Percentiles rank a stretch among this genome's conserved stretches.
Conservation (phyloP, 2,329 filamentous ascomycete genomes). For the Fusarium vanettenii region DNA sequence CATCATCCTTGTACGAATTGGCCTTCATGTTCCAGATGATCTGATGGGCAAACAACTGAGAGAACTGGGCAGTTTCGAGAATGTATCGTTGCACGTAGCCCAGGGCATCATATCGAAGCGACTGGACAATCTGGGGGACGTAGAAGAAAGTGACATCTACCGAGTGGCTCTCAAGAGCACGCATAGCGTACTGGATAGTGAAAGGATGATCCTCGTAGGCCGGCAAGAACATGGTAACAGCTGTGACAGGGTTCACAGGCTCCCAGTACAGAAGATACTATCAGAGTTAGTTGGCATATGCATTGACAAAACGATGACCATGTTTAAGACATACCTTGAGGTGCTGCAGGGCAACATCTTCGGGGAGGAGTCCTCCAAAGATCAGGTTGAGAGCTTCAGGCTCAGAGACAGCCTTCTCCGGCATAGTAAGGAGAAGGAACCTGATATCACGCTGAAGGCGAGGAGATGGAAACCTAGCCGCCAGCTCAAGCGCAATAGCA, state of each 20-base stretch:
- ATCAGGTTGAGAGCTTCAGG: slow-evolving; percentile 87
- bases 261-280: slow-evolving; percentile 94
- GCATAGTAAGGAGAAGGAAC: slow-evolving; percentile 82
- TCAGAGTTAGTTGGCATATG: slow-evolving; percentile 38
- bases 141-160: slow-evolving; percentile 99
- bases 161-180: slow-evolving; percentile 90
- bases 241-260: slow-evolving; percentile 90
- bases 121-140: slow-evolving; percentile 97
- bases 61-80: slow-evolving; percentile 94
- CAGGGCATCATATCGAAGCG: slow-evolving; percentile 89
- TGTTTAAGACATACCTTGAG: slow-evolving; percentile 71
- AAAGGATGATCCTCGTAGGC: slow-evolving; percentile 92
- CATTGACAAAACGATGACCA: neutral
- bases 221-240: slow-evolving; percentile 92
- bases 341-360: slow-evolving; percentile 82
- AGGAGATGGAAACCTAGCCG: slow-evolving; percentile 80
- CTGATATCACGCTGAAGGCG: slow-evolving; percentile 81
- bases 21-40: slow-evolving; percentile 99
- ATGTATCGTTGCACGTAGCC: slow-evolving; percentile 98
- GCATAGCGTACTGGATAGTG: slow-evolving; percentile 96
- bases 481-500: slow-evolving; percentile 87
- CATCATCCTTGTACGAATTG: slow-evolving; percentile 97
- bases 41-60: slow-evolving; percentile 98
- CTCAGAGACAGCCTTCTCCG: slow-evolving; percentile 83
- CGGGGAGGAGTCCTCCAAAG: slow-evolving; percentile 79